These are phyloP conservation scores for Neurospora terricola DNA, from an alignment of 495 filamentous ascomycete genomes.

Conservation along the genomic window DNA sequence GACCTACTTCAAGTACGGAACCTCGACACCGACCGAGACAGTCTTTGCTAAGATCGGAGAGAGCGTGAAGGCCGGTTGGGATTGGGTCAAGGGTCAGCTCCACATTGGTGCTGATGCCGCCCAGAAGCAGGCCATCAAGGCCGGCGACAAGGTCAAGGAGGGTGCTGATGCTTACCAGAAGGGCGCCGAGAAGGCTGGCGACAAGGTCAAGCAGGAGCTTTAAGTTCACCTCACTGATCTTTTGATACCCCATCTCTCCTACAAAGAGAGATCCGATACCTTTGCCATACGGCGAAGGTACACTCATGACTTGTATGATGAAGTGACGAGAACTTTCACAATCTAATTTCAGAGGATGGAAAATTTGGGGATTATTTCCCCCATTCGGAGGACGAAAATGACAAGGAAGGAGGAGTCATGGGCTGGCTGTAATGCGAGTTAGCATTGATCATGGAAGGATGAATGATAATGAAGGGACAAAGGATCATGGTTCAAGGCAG, in stretches of 20 bases:
- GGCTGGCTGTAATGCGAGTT: not conserved
- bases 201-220: constrained; percentile 14
- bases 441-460: not conserved
- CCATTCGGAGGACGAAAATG: not conserved
- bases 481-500: not conserved
- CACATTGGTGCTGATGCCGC: constrained; percentile 54
- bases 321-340: not conserved
- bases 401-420: not conserved
- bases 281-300: not conserved
- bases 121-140: constrained; percentile 41
- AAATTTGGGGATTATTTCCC: not conserved
- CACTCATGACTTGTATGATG: not conserved
- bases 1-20: constrained; percentile 72
- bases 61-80: constrained; percentile 34
- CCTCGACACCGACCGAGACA: constrained; percentile 52
- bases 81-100: constrained; percentile 53
- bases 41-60: constrained; percentile 55
- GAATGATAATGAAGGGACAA: not conserved
- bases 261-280: not conserved
- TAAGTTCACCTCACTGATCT: not conserved
- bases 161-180: not conserved
- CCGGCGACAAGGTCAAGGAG: constrained; percentile 24
- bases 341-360: not conserved
- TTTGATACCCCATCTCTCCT: not conserved
- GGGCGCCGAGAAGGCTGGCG: not conserved